Conservation (phyloP, 2,329 filamentous ascomycete genomes). For the Zopfia rhizophila region DNA sequence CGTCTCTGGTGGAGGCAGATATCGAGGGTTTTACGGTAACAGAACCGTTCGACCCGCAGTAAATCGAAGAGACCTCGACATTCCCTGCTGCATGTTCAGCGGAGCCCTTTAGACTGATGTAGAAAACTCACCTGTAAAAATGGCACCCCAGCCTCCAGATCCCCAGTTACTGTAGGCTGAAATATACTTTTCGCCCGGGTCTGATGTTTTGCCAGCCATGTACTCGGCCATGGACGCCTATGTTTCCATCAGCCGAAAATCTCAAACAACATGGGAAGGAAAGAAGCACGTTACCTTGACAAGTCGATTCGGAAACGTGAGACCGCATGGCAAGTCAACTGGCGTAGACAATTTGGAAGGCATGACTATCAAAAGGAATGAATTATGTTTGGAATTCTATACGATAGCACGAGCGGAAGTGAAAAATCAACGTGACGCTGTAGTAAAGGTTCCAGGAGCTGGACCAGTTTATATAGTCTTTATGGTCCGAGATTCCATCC, state of each 20-base stretch:
- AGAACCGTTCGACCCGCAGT: conserved; percentile 52
- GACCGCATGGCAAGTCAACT: conserved; percentile 37
- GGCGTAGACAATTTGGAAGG: conserved; percentile 18
- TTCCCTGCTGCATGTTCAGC: no score
- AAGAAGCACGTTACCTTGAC: conserved; percentile 58
- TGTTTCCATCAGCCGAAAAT: conserved; percentile 54
- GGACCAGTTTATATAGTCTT: no score
- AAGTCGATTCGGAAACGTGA: conserved; percentile 49
- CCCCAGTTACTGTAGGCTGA: conserved; percentile 65
- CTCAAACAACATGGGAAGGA: conserved; percentile 47
- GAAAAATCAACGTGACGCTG: no score
- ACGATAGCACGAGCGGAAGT: no score
- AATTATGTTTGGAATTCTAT: no score
- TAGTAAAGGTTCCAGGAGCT: no score
- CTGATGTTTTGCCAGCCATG: conserved; percentile 28
- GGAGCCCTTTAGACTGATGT: no score
- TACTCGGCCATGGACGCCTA: conserved; percentile 42
- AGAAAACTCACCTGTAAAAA: conserved; percentile 57
- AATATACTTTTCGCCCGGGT: conserved; percentile 50
- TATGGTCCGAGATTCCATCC: no score
- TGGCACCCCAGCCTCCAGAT: conserved; percentile 50
- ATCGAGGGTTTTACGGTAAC: conserved; percentile 16
- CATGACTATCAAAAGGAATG: no score
- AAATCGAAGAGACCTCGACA: conserved; percentile 69
- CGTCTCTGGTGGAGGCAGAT: conserved; percentile 52